These are phyloP conservation scores for Elongisporangium anandrum DNA, from an alignment of 352 stramenopile genomes.

Conservation along the genomic window DNA sequence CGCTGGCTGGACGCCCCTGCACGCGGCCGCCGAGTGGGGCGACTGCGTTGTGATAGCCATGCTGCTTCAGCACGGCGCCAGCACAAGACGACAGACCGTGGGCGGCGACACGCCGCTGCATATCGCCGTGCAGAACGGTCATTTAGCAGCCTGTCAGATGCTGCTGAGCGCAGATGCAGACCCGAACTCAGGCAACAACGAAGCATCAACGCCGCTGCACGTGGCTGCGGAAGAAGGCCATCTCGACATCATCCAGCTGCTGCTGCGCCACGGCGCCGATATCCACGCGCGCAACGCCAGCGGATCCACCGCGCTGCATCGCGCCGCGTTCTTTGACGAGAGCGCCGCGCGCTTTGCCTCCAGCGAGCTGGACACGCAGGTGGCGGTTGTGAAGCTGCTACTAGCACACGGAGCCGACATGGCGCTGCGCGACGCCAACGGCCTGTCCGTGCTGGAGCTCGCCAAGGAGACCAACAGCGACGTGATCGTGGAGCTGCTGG, in stretches of 20 bases:
- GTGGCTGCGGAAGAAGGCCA: conserved; percentile 32
- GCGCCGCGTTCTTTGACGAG: conserved; percentile 32
- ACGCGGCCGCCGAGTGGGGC: conserved; percentile 31
- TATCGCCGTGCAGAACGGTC: conserved; percentile 30
- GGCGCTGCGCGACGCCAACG: conserved; percentile 17
- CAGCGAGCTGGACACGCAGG: conserved; percentile 24
- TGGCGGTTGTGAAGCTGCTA: conserved; percentile 18
- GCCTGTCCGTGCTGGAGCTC: not conserved
- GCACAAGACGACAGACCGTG: not conserved
- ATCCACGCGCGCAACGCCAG: conserved; percentile 18
- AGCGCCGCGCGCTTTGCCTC: conserved; percentile 21
- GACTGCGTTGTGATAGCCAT: conserved; percentile 15
- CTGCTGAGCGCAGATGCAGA: conserved; percentile 19
- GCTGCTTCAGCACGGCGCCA: conserved; percentile 19
- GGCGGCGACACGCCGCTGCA: conserved; percentile 25
- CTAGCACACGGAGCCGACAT: conserved; percentile 21
- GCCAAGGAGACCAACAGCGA: not conserved
- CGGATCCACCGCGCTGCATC: conserved; percentile 32
- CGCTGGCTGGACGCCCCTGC: conserved; percentile 14
- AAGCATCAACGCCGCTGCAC: conserved; percentile 20
- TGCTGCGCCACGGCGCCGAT: conserved; percentile 23
- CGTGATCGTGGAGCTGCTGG: not conserved
- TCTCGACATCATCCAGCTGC: conserved; percentile 13
- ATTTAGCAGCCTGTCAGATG: conserved; percentile 6
- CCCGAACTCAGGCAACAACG: conserved; percentile 22